Conservation (phyloP, 441 rosid genomes). For the Erysimum cheiri region DNA sequence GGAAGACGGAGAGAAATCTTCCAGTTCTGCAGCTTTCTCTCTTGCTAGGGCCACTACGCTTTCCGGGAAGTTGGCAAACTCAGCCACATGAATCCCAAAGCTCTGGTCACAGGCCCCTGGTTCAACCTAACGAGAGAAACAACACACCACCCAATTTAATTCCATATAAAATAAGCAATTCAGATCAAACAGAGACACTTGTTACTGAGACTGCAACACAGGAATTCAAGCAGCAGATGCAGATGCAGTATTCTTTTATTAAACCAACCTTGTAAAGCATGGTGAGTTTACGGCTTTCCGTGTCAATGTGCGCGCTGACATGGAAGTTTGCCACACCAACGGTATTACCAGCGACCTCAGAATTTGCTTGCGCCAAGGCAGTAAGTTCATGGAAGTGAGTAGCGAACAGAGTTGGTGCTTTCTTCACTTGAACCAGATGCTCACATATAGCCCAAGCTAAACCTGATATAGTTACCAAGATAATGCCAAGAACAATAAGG, state of each 20-base stretch:
- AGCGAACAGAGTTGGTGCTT: slow-evolving; percentile 95
- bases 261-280: slow-evolving; percentile 93
- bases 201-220: not conserved
- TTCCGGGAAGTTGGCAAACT: slow-evolving; percentile 96
- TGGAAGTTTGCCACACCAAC: slow-evolving; percentile 93
- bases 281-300: slow-evolving; percentile 83
- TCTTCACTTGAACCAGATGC: slow-evolving; percentile 86
- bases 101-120: slow-evolving; percentile 99
- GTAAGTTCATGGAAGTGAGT: slow-evolving; percentile 99
- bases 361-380: slow-evolving; percentile 75
- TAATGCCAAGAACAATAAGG: slow-evolving; percentile 6
- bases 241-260: slow-evolving; percentile 2
- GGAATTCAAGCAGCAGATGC: not conserved
- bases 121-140: slow-evolving; percentile 63
- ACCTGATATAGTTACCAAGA: slow-evolving; percentile 56
- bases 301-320: slow-evolving; percentile 97
- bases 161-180: not conserved
- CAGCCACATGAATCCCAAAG: slow-evolving; percentile 99
- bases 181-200: slow-evolving; percentile 23
- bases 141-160: slow-evolving; percentile 14
- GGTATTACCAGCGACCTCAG: slow-evolving; percentile 52
- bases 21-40: slow-evolving; percentile 95
- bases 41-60: slow-evolving; percentile 93
- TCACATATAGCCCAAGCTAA: slow-evolving; percentile 99
- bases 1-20: slow-evolving; percentile 84